Evolutionary conservation across 208 protist genomes (phyloP), one percentile per base, ranked within the genome.

Genomic region (Leishmania turanica): DNA sequence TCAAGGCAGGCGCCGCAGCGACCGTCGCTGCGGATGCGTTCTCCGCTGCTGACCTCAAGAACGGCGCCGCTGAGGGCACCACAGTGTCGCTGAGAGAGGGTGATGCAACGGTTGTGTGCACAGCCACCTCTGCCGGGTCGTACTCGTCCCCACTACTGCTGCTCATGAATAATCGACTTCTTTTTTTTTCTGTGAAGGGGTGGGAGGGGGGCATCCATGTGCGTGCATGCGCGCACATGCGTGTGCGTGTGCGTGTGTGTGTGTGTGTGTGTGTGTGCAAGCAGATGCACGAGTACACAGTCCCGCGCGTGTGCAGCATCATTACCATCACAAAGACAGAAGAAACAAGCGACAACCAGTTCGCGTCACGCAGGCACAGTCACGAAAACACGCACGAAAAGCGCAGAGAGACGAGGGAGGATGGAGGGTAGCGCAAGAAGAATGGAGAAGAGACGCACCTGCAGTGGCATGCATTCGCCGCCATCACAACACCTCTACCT

Each of bases 61-160:
- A 75, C 15, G 51, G 42, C 13, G 13, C 47, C 5, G 4, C 56
- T 3, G 31, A 60, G 31, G 45, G 47, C 5, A 13, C 8, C 37
- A 62, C 27, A 17, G 21, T 51, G 40, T 75, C 49, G 11, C 49
- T 45, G 42, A 45, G 24, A 45, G 24, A 54, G 60, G 31, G 71
- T 27, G 49, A 51, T 19, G 70, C 49, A 19, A 65, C 47, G 40
- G 42, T 53, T 27, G 65, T 54, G 24, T 76, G 31, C 24, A 81
- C 77, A 40, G 15, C 42, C 37, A 86, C 72, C 70, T 85, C 84
- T 15, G 84, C 83, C 4, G 91, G 91, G 77, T 94, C 91, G 78
- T 95, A 92, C 51, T 91, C 89, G 76, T 83, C 82, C 40, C 89
- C 89, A 78, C 89, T 92, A 78, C 86, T 78, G 73, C 73, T 77